These are phyloP conservation scores for Lactifluus pinguis DNA, from an alignment of 768 basidiomycete species.

Conservation along the genomic window DNA sequence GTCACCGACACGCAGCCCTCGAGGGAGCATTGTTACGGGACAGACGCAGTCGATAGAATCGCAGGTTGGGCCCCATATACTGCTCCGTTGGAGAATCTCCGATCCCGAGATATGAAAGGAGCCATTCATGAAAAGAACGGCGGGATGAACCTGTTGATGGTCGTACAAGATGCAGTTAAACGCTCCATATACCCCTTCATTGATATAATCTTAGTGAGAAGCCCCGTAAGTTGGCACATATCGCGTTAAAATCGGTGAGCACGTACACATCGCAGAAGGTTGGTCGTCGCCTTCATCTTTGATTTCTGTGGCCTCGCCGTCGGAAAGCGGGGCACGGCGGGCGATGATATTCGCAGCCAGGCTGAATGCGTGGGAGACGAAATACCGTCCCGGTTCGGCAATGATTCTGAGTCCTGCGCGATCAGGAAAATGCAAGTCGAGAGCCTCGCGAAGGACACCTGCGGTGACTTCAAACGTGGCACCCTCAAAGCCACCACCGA, in stretches of 20 bases:
- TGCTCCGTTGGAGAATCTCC: slow-evolving; percentile 44
- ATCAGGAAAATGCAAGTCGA: slow-evolving; percentile 75
- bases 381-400: slow-evolving; percentile 93
- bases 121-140: slow-evolving; percentile 60
- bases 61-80: slow-evolving; percentile 98
- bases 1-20: slow-evolving; percentile 77
- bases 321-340: slow-evolving; percentile 51
- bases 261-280: slow-evolving; percentile 85
- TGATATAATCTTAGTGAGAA: slow-evolving; percentile 78
- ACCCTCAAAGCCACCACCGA: slow-evolving; percentile 96
- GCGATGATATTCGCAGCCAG: slow-evolving; percentile 93
- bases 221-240: neutral
- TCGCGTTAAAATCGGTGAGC: slow-evolving; percentile 10
- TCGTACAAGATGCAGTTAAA: slow-evolving; percentile 98
- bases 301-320: slow-evolving; percentile 23
- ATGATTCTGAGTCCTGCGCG: slow-evolving; percentile 66
- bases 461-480: slow-evolving; percentile 77
- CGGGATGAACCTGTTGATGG: slow-evolving; percentile 72
- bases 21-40: slow-evolving; percentile 51
- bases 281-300: slow-evolving; percentile 29
- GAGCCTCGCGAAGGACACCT: slow-evolving; percentile 53
- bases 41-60: slow-evolving; percentile 94
- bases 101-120: slow-evolving; percentile 48
- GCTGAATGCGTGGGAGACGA: slow-evolving; percentile 86
- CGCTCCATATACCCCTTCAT: slow-evolving; percentile 81